Evolutionary conservation across 345 rosid species (phyloP), one percentile per base, ranked within the genome.

Genomic region (Euclidium syriacum): DNA sequence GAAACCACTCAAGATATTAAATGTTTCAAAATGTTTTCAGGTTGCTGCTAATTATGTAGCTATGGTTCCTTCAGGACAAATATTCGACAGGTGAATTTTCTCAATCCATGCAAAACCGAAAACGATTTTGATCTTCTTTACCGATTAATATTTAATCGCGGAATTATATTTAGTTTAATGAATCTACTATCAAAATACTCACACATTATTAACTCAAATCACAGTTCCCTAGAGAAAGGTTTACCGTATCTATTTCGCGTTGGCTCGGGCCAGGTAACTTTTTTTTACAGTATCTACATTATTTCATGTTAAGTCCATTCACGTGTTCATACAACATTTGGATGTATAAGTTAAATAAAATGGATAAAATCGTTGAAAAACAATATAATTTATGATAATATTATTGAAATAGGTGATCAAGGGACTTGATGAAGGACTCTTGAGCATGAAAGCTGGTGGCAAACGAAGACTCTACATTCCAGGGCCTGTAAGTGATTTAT

Each of bases 21-120:
- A 25, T 5, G 38, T 47, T 48, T 18, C 4, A 26, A 17, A n/a
- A 32, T 56, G 10, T 47, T 29, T 19, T 75, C n/a, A 88, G 98
- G 98, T 86, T 65, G 95, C 98, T 50, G 96, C 96, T 27, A 92
- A 88, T 73, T 88, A 81, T 78, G 91, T 88, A 44, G 98, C 98
- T 61, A 88, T 92, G 98, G 73, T 92, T 79, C 96, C 96, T 40
- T 86, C 95, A 11, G 94, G 96, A 12, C 96, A 92, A 72, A 80
- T 92, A 49, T 92, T 92, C 20, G 98, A 92, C 75, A 88, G 98
- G 94, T 86, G 75, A 48, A 23, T 14, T 29, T 57, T 16, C 56
- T 38, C 15, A 67, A 14, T 12, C 39, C 59, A 51, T 51, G 4
- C 15, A 3, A 49, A 32, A 11, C 16, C 1, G 38, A 62, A 24